Percentiles rank a stretch among this genome's conserved stretches.
These are phyloP conservation scores for Cymodocea nodosa DNA, from an alignment of 116 monocot species.

Conservation along the genomic window DNA sequence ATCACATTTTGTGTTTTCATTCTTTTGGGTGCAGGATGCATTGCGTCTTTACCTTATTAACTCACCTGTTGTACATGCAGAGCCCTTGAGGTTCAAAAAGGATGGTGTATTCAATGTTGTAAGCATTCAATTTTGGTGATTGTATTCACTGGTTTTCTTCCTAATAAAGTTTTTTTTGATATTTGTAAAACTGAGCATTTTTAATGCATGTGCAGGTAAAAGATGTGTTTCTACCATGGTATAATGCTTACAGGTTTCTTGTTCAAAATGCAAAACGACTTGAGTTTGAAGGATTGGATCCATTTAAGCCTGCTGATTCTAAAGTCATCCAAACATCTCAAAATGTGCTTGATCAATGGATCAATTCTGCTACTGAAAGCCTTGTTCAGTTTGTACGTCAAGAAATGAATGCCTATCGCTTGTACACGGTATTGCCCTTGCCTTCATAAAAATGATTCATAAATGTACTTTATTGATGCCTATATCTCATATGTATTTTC, in stretches of 20 bases:
- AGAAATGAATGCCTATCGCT: conserved; percentile 96
- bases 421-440: conserved; percentile 58
- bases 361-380: conserved; percentile 96
- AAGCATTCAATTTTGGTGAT: conserved; percentile 18
- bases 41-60: conserved; percentile 88
- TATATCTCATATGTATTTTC: background rate
- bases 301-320: conserved; percentile 60
- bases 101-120: conserved; percentile 91
- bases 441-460: background rate
- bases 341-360: conserved; percentile 98
- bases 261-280: conserved; percentile 96
- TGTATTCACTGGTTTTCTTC: background rate
- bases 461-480: background rate
- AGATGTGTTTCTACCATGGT: conserved; percentile 99
- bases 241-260: conserved; percentile 97
- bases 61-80: conserved; percentile 97
- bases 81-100: conserved; percentile 81
- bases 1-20: background rate
- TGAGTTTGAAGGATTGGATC: conserved; percentile 57
- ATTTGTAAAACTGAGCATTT: background rate
- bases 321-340: conserved; percentile 47
- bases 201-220: conserved; percentile 57
- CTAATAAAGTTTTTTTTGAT: background rate
- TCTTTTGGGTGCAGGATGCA: conserved; percentile 51
- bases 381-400: conserved; percentile 88